Base-by-base conservation (phyloP, 2,329 filamentous ascomycete species). In the Diatrype stigma region DNA sequence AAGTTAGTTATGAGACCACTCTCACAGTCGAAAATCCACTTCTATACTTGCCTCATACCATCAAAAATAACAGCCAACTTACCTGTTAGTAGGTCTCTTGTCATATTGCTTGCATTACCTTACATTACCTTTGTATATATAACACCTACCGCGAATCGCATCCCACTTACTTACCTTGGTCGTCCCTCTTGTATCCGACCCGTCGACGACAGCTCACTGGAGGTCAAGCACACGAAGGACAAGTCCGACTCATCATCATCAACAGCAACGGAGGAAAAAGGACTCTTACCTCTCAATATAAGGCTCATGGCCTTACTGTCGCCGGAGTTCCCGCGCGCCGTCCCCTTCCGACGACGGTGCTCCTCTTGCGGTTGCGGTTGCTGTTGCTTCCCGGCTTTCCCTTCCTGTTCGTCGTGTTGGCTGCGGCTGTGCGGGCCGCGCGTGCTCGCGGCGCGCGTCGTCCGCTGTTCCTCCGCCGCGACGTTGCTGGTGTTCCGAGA, bases 211-310 rank as follows among this genome's bases (percentile, higher is more conserved):
- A 37, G 6, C 34, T 28, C 22, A 28, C 50, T 11, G 50, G 14
- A 45, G 19, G 47, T 51, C 38, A 35, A 3, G 42, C 58, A 60
- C 3, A 51, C 49, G 30, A 60, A 60, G 3, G 56, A 59, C 3
- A 51, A 16, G 21, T 60, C 55, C 1, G 55, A 59, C 17, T 40
- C 40, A 3, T 51, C 17, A 21, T 54, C 49, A 30, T 30, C 26
- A 30, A 30, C 26, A 30, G 26, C 26, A 30, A 30, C 5, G 26
- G 26, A 10, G 6, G 17, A 17, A 16, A 23, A 23, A 6, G 34
- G 37, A 34, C 46, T 21, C 32, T 35, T 14, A 30, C 16, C 45
- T 47, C 19, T n/a, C n/a, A n/a, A n/a, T n/a, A n/a, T n/a, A n/a
- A n/a, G n/a, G n/a, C n/a, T n/a, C n/a, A n/a, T n/a, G n/a, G n/a